Evolutionary conservation across 1,284 basidiomycete species (phyloP).

Genomic region (Spongispora temasekensis): DNA sequence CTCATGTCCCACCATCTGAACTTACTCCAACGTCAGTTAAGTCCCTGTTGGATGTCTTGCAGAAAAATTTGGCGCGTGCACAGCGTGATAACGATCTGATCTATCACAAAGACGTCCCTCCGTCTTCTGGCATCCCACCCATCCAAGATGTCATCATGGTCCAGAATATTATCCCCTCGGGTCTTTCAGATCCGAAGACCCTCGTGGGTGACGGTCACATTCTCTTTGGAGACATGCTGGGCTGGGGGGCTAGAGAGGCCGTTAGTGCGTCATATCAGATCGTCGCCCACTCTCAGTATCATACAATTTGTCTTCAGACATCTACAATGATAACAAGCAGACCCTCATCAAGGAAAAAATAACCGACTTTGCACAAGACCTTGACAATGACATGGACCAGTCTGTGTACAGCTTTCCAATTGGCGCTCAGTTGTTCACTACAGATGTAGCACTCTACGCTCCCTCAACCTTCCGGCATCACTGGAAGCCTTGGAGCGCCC

Average conservation of each 20-base stretch:
- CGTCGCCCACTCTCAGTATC: neutral
- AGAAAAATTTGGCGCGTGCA: constrained; percentile 71
- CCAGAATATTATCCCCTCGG: constrained; percentile 59
- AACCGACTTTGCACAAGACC: constrained; percentile 58
- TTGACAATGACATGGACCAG: constrained; percentile 68
- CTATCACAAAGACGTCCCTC: constrained; percentile 88
- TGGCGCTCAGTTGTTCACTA: constrained; percentile 4
- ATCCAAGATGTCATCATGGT: constrained; percentile 76
- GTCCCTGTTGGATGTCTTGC: constrained; percentile 69
- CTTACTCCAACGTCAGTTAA: constrained; percentile 28
- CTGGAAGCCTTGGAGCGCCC: constrained; percentile 89
- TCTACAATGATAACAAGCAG: constrained; percentile 85
- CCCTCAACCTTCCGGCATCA: constrained; percentile 81
- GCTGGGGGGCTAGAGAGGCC: constrained; percentile 89
- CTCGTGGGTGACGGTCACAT: constrained; percentile 51
- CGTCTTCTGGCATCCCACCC: constrained; percentile 65
- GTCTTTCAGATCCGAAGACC: constrained; percentile 62
- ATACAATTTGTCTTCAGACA: constrained; percentile 51
- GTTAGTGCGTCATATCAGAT: constrained; percentile 62
- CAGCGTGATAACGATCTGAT: constrained; percentile 95
- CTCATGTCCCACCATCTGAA: neutral
- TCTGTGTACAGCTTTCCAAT: constrained; percentile 38
- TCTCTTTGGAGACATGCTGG: constrained; percentile 78
- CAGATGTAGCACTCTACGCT: constrained; percentile 60
- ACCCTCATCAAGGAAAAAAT: constrained; percentile 75